Base-by-base conservation (phyloP, 2,329 filamentous ascomycete genomes). In the Calonectria pteridis region DNA sequence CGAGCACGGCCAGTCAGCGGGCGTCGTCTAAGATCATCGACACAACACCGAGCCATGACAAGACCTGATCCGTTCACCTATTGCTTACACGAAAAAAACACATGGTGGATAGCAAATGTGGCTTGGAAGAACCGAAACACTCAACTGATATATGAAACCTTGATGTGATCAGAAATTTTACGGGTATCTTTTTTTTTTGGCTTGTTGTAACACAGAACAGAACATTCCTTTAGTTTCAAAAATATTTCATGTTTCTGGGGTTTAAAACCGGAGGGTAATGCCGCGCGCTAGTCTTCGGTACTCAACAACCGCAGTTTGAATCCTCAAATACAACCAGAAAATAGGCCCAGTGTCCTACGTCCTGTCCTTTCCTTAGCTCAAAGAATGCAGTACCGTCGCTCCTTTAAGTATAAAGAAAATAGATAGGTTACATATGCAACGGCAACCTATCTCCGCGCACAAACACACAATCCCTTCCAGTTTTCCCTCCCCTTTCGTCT, bases 1-100 rank as follows among this genome's bases (percentile, higher is more conserved):
- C 10, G 77, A 80, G 69, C 78, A 72, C 11, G 73, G 78, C 14
- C 69, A 73, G 10, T 79, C 78, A 5, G 71, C 77, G 23, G 77
- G 75, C 43, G 73, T 74, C 4, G 71, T 63, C 43, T 76, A 33
- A 77, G 55, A 23, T n/a, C 11, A 14, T 40, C 33, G 35, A 35
- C 7, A 16, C 11, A 26, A 31, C 26, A 7, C 65, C 65, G 49
- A 59, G 35, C 29, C 65, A 37, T 37, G 28, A 49, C 33, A 71
- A 46, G 20, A 33, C 7, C n/a, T 23, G 23, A 62, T 29, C 23
- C 14, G 5, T 26, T 20, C 29, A 16, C 33, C 23, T 6, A 62
- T 29, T 40, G 33, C 28, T 37, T 35, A 33, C 26, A 53, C 20
- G 9, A 49, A 2, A n/a, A 49, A 37, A 33, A 33, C 35, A 31